These are phyloP conservation scores for Sphaerulina populicola DNA, from an alignment of 2,329 filamentous ascomycete genomes.

Conservation along the genomic window DNA sequence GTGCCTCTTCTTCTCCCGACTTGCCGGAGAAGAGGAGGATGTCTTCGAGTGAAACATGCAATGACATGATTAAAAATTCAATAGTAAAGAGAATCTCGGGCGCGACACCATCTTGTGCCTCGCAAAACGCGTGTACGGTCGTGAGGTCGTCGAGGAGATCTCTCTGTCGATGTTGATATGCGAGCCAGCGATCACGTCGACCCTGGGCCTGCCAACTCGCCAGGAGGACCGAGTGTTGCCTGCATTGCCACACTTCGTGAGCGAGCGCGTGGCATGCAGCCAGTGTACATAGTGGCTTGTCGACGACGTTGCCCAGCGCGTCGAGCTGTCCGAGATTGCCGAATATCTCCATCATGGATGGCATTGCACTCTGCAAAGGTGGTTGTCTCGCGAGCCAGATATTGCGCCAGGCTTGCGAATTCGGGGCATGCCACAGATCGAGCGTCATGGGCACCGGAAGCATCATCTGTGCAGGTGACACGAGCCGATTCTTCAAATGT, in stretches of 20 bases:
- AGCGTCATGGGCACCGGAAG: slow-evolving; percentile 55
- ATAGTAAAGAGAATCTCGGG: slow-evolving; percentile 32
- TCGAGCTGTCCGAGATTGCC: slow-evolving; percentile 14
- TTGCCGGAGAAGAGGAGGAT: slow-evolving; percentile 58
- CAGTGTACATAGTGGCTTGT: slow-evolving; percentile 48
- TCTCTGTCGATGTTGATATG: slow-evolving; percentile 18
- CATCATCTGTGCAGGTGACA: slow-evolving; percentile 59
- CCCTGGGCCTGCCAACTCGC: slow-evolving; percentile 16
- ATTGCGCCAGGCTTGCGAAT: slow-evolving; percentile 55
- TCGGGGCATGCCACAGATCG: slow-evolving; percentile 56
- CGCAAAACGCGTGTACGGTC: slow-evolving; percentile 18
- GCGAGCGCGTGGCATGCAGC: slow-evolving; percentile 53
- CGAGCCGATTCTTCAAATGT: slow-evolving; percentile 52
- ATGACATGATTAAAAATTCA: slow-evolving; percentile 50
- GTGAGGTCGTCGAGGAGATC: slow-evolving; percentile 21
- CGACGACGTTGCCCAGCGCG: slow-evolving; percentile 43
- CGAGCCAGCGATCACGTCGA: slow-evolving; percentile 23
- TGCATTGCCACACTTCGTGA: slow-evolving; percentile 51
- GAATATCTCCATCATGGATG: slow-evolving; percentile 43
- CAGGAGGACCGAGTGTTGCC: slow-evolving; percentile 38
- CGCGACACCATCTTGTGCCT: slow-evolving; percentile 23
- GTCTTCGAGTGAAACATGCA: slow-evolving; percentile 55
- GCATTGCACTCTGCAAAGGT: slow-evolving; percentile 33
- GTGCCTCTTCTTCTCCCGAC: slow-evolving; percentile 56
- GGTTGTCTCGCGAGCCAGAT: slow-evolving; percentile 40